These are phyloP conservation scores for Solanum lycopersicoides DNA, from an alignment of 257 asterid genomes.

Conservation along the genomic window DNA sequence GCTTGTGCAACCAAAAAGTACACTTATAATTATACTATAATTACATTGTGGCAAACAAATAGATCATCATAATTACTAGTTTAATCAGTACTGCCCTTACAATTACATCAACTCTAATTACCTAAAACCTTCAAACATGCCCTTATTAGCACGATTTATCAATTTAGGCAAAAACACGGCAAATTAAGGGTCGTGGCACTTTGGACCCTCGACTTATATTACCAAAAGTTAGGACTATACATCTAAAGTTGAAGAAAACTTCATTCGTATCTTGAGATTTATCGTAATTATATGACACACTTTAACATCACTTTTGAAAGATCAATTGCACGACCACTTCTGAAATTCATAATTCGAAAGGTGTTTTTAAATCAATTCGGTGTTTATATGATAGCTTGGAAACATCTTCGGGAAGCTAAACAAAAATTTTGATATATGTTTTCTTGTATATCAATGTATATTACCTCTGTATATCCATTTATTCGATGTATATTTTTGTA, in stretches of 20 bases:
- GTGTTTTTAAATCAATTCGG: background rate
- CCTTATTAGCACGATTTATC: too few relatives aligned
- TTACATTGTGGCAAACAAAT: too few relatives aligned
- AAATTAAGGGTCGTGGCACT: background rate
- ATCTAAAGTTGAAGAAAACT: background rate
- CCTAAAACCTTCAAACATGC: too few relatives aligned
- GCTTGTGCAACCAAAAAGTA: too few relatives aligned
- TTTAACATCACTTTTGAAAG: background rate
- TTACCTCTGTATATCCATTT: background rate
- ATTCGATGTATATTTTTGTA: background rate
- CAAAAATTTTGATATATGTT: background rate
- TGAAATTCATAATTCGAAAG: background rate
- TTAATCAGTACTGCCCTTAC: accelerated
- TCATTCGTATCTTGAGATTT: background rate
- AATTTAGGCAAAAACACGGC: too few relatives aligned
- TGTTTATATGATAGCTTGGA: background rate
- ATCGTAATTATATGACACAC: background rate
- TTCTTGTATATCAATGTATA: background rate
- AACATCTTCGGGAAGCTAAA: background rate
- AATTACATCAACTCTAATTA: too few relatives aligned
- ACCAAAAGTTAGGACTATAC: background rate
- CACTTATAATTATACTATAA: too few relatives aligned
- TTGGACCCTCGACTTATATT: background rate
- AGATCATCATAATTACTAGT: too few relatives aligned
- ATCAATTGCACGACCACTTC: background rate